Evolutionary conservation across 179 eudicot species (phyloP).

Genomic region (Silene noctiflora): DNA sequence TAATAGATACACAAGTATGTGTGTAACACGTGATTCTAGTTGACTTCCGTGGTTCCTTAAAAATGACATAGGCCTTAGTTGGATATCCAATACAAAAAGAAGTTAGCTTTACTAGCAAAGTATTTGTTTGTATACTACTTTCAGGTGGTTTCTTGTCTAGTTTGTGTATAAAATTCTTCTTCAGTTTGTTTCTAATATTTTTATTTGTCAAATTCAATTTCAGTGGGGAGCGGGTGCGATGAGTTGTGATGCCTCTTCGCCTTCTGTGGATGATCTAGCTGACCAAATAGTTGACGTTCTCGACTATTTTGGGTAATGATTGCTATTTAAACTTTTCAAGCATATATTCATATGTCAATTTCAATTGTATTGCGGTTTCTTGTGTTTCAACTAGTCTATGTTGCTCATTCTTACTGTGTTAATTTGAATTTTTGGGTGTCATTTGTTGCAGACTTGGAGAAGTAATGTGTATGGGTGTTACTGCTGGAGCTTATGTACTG

Average conservation of each 20-base stretch:
- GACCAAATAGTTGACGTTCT: conserved; percentile 85
- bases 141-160: background rate
- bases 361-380: background rate
- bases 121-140: background rate
- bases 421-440: background rate
- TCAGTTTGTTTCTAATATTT: conserved; percentile 35
- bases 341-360: background rate
- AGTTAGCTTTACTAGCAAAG: background rate
- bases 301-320: conserved; percentile 74
- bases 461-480: conserved; percentile 88
- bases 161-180: conserved; percentile 11
- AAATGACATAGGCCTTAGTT: no score
- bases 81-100: no score
- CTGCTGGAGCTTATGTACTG: conserved; percentile 81
- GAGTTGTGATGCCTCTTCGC: conserved; percentile 45
- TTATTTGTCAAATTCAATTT: conserved; percentile 50
- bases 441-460: conserved; percentile 53
- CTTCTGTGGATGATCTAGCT: conserved; percentile 76
- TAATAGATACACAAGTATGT: no score
- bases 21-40: no score
- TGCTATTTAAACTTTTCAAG: background rate
- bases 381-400: background rate
- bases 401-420: background rate
- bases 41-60: background rate
- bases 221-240: conserved; percentile 80